Conservation (phyloP, 2,329 filamentous ascomycete genomes). For the Colletotrichum limetticola region DNA sequence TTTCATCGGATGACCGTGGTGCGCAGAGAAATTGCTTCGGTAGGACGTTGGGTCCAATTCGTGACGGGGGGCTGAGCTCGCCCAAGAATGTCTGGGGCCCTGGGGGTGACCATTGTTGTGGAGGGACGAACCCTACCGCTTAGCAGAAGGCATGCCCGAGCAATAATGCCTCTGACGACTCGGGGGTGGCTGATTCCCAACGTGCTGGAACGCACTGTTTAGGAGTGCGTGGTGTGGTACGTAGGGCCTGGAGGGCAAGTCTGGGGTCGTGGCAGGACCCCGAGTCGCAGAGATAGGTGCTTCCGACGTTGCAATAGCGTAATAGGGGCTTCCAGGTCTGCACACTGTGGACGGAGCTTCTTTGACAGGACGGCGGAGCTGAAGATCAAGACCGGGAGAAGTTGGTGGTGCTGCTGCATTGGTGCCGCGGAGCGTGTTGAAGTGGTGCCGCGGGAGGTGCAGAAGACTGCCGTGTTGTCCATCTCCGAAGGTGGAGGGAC, state of each 20-base stretch:
- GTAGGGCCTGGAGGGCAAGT: neutral
- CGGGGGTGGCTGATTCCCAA: conserved; percentile 17
- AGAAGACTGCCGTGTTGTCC: conserved; percentile 2
- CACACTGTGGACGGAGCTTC: neutral
- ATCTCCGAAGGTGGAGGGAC: conserved; percentile 1
- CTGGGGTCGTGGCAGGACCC: neutral
- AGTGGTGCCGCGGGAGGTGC: neutral
- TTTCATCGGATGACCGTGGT: conserved; percentile 21
- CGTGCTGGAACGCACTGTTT: neutral
- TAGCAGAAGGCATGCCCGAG: neutral
- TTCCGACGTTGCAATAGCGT: conserved; percentile 12
- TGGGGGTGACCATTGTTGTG: neutral
- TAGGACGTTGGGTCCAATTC: neutral
- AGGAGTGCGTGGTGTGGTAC: neutral
- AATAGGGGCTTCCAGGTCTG: neutral
- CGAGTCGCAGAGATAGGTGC: neutral
- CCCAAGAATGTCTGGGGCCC: neutral
- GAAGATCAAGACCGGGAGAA: neutral
- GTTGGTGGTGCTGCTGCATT: neutral
- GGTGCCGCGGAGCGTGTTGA: neutral
- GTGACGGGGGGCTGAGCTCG: neutral
- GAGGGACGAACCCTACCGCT: conserved; percentile 3
- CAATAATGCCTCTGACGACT: neutral
- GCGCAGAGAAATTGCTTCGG: conserved; percentile 19
- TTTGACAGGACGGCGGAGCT: conserved; percentile 3